Conservation (phyloP, 2,329 filamentous ascomycete species). For the Cordyceps sp. region DNA sequence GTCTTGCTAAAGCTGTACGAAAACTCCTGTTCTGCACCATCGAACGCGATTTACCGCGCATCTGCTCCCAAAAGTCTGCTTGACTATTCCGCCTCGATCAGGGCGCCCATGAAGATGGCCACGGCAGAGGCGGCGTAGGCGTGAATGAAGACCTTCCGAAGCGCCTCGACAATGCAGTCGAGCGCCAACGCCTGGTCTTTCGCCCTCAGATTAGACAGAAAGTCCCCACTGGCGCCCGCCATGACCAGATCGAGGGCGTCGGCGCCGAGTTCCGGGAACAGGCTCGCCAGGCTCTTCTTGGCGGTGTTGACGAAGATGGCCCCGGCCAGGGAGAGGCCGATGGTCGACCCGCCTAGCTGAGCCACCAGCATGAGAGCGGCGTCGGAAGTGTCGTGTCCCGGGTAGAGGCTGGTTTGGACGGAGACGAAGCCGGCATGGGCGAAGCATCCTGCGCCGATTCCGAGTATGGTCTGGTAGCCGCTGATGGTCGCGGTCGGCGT, state of each 20-base stretch:
- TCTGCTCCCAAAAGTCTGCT: too few relatives aligned
- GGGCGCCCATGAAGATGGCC: too few relatives aligned
- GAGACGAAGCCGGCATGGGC: slow-evolving; percentile 17
- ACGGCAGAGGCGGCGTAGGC: too few relatives aligned
- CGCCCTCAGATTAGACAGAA: not conserved
- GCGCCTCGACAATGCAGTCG: too few relatives aligned
- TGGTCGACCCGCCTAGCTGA: slow-evolving; percentile 15
- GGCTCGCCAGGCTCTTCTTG: not conserved
- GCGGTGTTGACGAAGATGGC: slow-evolving; percentile 15
- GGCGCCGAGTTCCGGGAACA: not conserved
- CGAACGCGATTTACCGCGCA: too few relatives aligned
- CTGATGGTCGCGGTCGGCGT: not conserved
- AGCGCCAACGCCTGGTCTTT: not conserved
- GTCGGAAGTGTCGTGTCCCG: slow-evolving; percentile 7
- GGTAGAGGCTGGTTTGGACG: slow-evolving; percentile 13
- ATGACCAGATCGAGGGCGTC: not conserved
- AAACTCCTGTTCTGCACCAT: too few relatives aligned
- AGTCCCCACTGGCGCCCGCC: not conserved
- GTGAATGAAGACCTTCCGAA: too few relatives aligned
- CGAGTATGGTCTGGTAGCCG: not conserved
- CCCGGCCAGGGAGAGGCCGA: slow-evolving; percentile 16
- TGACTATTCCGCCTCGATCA: too few relatives aligned
- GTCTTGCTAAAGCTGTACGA: too few relatives aligned
- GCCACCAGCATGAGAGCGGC: slow-evolving; percentile 17
- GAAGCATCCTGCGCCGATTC: not conserved